A percentile compares a stretch with the other conserved stretches of the same genome.
phyloP scores from a whole-genome alignment of 1,139 yeast genomes.

The Pichia terricola region DNA sequence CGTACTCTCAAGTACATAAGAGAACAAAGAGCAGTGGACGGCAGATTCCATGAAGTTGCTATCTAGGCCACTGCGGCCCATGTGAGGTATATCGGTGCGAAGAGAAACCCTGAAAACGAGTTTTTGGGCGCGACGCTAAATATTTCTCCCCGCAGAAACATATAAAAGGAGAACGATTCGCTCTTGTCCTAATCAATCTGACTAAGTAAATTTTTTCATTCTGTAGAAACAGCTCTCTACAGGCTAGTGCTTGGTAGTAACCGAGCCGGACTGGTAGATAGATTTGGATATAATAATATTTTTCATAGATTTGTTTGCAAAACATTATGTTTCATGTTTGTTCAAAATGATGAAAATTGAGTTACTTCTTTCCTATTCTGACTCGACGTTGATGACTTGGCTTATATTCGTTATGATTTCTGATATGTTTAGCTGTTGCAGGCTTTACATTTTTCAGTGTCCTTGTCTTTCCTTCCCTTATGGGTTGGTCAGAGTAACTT shows the following conservation, averaged over 20 bases:
- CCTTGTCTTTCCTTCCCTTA: conserved; percentile 7
- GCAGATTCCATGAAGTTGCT: conserved; percentile 33
- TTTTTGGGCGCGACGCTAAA: too few relatives aligned
- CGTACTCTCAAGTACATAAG: conserved; percentile 61
- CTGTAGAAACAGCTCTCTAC: too few relatives aligned
- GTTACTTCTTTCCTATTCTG: conserved; percentile 66
- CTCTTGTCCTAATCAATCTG: too few relatives aligned
- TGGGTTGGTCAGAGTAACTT: conserved; percentile 31
- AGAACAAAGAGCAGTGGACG: conserved; percentile 57
- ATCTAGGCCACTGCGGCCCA: background rate
- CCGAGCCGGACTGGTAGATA: too few relatives aligned
- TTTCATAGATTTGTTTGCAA: too few relatives aligned
- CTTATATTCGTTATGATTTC: conserved; percentile 42
- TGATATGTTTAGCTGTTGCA: conserved; percentile 21
- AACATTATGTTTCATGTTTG: too few relatives aligned
- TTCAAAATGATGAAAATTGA: conserved; percentile 41
- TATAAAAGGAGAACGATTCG: too few relatives aligned
- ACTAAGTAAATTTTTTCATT: too few relatives aligned
- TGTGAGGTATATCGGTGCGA: background rate
- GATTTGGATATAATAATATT: too few relatives aligned
- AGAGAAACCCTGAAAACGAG: conserved; percentile 1
- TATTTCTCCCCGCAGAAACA: too few relatives aligned
- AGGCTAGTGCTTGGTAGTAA: too few relatives aligned
- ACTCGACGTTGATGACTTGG: conserved; percentile 86
- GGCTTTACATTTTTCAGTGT: conserved; percentile 21